Percentiles rank a stretch among this genome's conserved stretches.
These are phyloP conservation scores for Angomonas ambiguus DNA, from an alignment of 208 protist genomes.

Conservation along the genomic window DNA sequence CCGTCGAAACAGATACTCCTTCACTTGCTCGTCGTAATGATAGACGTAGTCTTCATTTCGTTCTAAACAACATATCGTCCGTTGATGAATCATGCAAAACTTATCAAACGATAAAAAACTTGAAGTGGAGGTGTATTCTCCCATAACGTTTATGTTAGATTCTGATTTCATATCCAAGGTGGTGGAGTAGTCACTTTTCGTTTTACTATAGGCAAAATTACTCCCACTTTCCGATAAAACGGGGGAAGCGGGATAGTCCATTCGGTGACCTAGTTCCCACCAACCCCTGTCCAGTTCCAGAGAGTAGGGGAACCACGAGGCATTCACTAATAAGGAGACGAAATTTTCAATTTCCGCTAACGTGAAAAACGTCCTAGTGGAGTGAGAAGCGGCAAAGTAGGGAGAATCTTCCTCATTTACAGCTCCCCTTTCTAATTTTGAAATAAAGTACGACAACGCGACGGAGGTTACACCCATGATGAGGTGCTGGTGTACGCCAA, in stretches of 20 bases:
- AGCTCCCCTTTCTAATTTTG: neutral
- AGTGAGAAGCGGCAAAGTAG: neutral
- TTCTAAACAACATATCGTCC: neutral
- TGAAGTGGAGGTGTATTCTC: neutral
- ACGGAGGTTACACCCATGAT: conserved; percentile 1
- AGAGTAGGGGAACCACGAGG: neutral
- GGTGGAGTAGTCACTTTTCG: neutral
- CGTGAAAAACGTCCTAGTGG: neutral
- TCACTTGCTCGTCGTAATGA: neutral
- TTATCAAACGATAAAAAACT: neutral
- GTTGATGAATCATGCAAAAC: neutral
- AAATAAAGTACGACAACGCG: neutral
- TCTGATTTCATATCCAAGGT: neutral
- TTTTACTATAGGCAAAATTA: neutral
- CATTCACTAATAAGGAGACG: conserved; percentile 4
- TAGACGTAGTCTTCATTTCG: neutral
- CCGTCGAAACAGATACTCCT: neutral
- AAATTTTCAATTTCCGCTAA: conserved; percentile 7
- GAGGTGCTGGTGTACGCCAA: conserved; percentile 13
- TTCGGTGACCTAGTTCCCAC: neutral
- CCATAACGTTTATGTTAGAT: neutral
- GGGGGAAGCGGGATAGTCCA: neutral
- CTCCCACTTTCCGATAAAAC: neutral
- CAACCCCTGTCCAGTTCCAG: neutral
- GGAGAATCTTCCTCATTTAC: neutral